Base-by-base conservation (phyloP, 495 filamentous ascomycete genomes). In the Penicillium parvum region DNA sequence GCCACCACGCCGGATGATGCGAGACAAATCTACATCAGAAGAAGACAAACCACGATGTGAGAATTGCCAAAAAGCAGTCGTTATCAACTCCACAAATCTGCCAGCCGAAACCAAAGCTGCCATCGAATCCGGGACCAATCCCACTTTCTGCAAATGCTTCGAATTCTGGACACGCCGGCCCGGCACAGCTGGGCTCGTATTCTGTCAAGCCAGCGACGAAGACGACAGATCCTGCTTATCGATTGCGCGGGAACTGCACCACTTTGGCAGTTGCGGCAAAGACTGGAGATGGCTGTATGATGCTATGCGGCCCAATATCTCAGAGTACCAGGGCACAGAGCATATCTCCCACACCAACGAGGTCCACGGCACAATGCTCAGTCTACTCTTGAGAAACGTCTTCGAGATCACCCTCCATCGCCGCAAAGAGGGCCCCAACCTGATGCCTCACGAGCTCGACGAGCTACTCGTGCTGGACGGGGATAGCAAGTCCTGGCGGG, bases 261-360 rank as follows among this genome's bases (percentile, higher is more conserved):
- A 65, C 19, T 56, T 62, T 32, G 17, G 37, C 7, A 51, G 45
- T 35, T 67, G 64, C 17, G 57, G 62, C 18, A 50, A 51, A 43
- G 37, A 64, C 12, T 69, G 65, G 65, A 37, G 30, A 16, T 69
- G 65, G 65, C 45, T 69, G 2, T 55, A 69, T 23, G 44, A 63
- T 21, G 29, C 50, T 10, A 65, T 67, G 55, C 43, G 55, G 38
- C 52, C 50, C 3, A 37, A 47, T 9, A 36, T 42, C 20, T 25
- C 4, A 11, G 19, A 16, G 3, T 55, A 37, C 37, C 12, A 32
- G 1, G 27, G 28, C 3, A 23, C 20, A 9, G 23, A 53, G 14
- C 37, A 58, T 40, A 40, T 62, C 20, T 33, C 53, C 5, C 60
- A 62, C 33, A 54, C 43, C 11, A 62, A 64, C 35, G 60, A 65